Evolutionary conservation across 1,139 yeast species (phyloP).

Genomic region (Yamadazyma conglobata): DNA sequence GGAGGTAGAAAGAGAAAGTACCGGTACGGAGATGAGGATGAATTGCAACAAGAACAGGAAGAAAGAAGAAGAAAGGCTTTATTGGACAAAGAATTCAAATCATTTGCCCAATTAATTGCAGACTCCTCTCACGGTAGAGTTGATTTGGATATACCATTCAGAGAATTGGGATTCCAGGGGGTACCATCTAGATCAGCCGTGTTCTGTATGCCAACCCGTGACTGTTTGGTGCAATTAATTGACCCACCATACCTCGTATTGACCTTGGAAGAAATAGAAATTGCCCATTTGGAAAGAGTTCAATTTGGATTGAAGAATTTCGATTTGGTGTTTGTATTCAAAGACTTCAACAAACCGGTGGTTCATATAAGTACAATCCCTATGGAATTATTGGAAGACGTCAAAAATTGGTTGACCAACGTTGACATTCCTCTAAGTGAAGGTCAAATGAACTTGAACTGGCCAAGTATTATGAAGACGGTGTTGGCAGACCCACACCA

Average conservation of each 20-base stretch:
- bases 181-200: slow-evolving; percentile 96
- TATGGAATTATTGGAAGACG: slow-evolving; percentile 85
- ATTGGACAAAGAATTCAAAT: slow-evolving; percentile 86
- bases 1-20: slow-evolving; percentile 89
- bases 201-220: slow-evolving; percentile 95
- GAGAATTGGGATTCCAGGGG: slow-evolving; percentile 96
- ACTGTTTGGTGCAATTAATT: slow-evolving; percentile 87
- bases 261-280: slow-evolving; percentile 86
- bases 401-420: slow-evolving; percentile 94
- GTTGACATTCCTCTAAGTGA: slow-evolving; percentile 94
- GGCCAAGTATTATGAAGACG: slow-evolving; percentile 95
- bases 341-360: slow-evolving; percentile 83
- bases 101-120: slow-evolving; percentile 85
- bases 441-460: slow-evolving; percentile 92
- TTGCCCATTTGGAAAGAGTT: slow-evolving; percentile 94
- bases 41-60: slow-evolving; percentile 97
- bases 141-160: slow-evolving; percentile 90
- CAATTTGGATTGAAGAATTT: slow-evolving; percentile 96
- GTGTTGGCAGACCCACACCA: slow-evolving; percentile 90
- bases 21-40: slow-evolving; percentile 98
- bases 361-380: slow-evolving; percentile 94
- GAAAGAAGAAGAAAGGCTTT: slow-evolving; percentile 90
- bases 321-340: slow-evolving; percentile 91
- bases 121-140: slow-evolving; percentile 79
- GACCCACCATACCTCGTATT: slow-evolving; percentile 95